Evolutionary conservation across 306 rosid species (phyloP).

Genomic region (Quercus ilex): DNA sequence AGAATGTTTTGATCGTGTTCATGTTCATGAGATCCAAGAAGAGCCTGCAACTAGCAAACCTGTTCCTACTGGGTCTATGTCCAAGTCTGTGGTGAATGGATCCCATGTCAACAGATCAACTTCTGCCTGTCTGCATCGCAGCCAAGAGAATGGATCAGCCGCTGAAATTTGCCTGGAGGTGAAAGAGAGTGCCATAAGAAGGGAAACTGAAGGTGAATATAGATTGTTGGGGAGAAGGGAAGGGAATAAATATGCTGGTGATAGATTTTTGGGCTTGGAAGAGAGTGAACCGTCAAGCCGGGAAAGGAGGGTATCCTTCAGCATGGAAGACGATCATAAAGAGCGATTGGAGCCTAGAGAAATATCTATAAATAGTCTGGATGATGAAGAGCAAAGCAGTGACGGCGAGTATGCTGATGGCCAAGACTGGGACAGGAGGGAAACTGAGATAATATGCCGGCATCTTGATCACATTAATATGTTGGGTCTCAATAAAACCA

Average conservation of each 20-base stretch:
- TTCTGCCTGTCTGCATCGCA: conserved; percentile 37
- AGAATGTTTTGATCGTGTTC: conserved; percentile 22
- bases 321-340: conserved; percentile 66
- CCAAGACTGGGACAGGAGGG: conserved; percentile 57
- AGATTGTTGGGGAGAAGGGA: conserved; percentile 87
- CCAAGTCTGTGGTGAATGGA: conserved; percentile 30
- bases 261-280: conserved; percentile 76
- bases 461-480: conserved; percentile 73
- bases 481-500: conserved; percentile 94
- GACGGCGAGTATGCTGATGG: conserved; percentile 81
- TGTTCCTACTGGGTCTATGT: conserved; percentile 19
- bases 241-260: conserved; percentile 59
- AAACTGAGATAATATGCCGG: conserved; percentile 70
- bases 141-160: conserved; percentile 53
- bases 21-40: conserved; percentile 53
- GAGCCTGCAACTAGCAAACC: conserved; percentile 48
- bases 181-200: conserved; percentile 88
- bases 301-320: conserved; percentile 82
- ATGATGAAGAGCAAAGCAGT: conserved; percentile 68
- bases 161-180: conserved; percentile 49
- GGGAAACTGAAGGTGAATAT: conserved; percentile 96
- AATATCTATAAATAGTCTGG: conserved; percentile 57
- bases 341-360: conserved; percentile 64
- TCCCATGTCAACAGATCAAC: conserved; percentile 40
- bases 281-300: conserved; percentile 54